These are phyloP conservation scores for Xerocomellus chrysenteron DNA, from an alignment of 768 basidiomycete genomes.

Conservation along the genomic window DNA sequence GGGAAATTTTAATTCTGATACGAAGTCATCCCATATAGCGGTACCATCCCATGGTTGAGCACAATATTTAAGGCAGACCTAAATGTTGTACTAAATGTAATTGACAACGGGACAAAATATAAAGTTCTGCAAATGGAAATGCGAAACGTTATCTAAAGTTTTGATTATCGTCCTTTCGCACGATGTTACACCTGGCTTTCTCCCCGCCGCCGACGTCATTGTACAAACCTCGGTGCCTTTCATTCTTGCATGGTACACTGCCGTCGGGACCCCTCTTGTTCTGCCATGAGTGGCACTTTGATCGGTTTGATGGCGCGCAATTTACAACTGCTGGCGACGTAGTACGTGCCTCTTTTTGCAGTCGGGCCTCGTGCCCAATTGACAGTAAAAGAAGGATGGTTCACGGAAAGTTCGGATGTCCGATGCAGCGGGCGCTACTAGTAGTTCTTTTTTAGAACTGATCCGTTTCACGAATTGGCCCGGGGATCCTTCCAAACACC, in stretches of 20 bases:
- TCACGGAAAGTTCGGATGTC: neutral
- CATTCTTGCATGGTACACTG: neutral
- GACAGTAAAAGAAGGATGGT: neutral
- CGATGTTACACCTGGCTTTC: neutral
- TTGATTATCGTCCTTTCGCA: no score
- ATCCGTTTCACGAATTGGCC: neutral
- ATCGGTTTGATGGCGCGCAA: neutral
- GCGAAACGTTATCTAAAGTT: no score
- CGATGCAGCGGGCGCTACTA: constrained; percentile 5
- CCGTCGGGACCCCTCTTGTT: neutral
- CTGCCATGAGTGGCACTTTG: neutral
- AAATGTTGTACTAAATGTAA: no score
- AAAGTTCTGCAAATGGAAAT: no score
- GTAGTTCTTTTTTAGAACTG: constrained; percentile 1
- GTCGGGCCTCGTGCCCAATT: neutral
- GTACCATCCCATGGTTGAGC: neutral
- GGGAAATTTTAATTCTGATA: neutral
- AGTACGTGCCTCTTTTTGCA: neutral
- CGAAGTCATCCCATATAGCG: neutral
- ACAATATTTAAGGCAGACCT: no score
- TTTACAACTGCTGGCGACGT: neutral
- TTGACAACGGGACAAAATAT: no score
- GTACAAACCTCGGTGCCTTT: neutral
- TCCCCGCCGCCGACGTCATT: neutral
- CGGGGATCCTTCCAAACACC: neutral